Conservation (phyloP, 345 rosid species). For the Eucalyptus albens region DNA sequence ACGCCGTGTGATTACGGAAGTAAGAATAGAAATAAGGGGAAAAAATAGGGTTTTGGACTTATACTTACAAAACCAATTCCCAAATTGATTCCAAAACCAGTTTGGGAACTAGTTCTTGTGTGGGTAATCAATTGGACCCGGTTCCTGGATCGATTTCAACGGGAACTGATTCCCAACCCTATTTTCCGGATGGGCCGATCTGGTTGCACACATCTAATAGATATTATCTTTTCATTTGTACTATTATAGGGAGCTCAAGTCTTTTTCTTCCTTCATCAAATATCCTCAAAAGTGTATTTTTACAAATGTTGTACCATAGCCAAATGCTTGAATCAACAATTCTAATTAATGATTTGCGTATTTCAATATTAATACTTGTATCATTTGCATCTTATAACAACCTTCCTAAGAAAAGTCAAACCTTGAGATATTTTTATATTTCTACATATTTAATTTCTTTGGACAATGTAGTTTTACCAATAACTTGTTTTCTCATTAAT, state of each 20-base stretch:
- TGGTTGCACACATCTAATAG: no score
- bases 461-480: not conserved
- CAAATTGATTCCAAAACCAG: no score
- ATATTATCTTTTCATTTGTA: no score
- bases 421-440: not conserved
- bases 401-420: not conserved
- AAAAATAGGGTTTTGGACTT: no score
- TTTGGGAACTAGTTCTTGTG: rapidly evolving
- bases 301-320: not conserved
- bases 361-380: not conserved
- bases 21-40: no score
- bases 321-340: not conserved
- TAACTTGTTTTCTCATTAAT: not conserved
- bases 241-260: not conserved
- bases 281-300: not conserved
- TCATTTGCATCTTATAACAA: not conserved
- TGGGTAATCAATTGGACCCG: no score
- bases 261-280: not conserved
- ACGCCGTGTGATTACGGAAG: rapidly evolving
- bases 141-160: rapidly evolving
- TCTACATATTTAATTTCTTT: not conserved
- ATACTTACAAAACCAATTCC: no score
- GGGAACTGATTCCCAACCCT: rapidly evolving
- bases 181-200: rapidly evolving
- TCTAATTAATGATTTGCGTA: not conserved